These are phyloP conservation scores for Ogataea populi-albae DNA, from an alignment of 805 yeast species.

Conservation along the genomic window DNA sequence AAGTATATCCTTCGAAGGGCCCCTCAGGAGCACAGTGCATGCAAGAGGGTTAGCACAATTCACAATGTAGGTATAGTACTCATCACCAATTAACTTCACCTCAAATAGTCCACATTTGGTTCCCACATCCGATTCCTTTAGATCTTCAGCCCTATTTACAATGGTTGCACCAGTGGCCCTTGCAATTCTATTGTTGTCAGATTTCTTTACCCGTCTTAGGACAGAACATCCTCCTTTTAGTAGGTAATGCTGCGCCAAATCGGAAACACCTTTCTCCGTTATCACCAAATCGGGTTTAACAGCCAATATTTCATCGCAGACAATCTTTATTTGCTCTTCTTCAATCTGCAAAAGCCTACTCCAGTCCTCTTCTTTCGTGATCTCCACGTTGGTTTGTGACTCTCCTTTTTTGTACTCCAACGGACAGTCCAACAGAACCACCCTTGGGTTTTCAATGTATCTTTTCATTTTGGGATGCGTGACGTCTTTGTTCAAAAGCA, in stretches of 20 bases:
- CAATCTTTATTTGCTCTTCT: slow-evolving; percentile 88
- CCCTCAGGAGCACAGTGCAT: slow-evolving; percentile 88
- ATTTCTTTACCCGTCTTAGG: slow-evolving; percentile 89
- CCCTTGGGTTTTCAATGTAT: slow-evolving; percentile 80
- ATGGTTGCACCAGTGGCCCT: slow-evolving; percentile 98
- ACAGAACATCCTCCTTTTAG: slow-evolving; percentile 92
- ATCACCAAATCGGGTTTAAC: slow-evolving; percentile 92
- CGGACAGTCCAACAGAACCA: slow-evolving; percentile 91
- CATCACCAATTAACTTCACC: slow-evolving; percentile 95
- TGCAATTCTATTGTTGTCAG: slow-evolving; percentile 94
- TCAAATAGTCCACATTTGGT: slow-evolving; percentile 85
- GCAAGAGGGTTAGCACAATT: slow-evolving; percentile 86
- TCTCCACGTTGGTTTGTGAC: slow-evolving; percentile 96
- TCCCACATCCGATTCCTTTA: slow-evolving; percentile 89
- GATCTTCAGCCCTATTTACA: slow-evolving; percentile 92
- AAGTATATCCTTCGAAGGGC: slow-evolving; percentile 94
- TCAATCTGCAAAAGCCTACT: slow-evolving; percentile 90
- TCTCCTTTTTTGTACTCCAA: slow-evolving; percentile 98
- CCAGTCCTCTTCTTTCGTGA: slow-evolving; percentile 96
- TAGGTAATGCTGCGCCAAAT: slow-evolving; percentile 93
- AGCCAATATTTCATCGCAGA: slow-evolving; percentile 82
- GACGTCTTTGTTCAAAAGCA: slow-evolving; percentile 91
- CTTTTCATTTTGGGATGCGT: slow-evolving; percentile 99
- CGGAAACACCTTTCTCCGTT: slow-evolving; percentile 98
- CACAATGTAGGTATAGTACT: slow-evolving; percentile 83